Evolutionary conservation across 768 basidiomycete genomes (phyloP).

Genomic region (Russula olivacea): DNA sequence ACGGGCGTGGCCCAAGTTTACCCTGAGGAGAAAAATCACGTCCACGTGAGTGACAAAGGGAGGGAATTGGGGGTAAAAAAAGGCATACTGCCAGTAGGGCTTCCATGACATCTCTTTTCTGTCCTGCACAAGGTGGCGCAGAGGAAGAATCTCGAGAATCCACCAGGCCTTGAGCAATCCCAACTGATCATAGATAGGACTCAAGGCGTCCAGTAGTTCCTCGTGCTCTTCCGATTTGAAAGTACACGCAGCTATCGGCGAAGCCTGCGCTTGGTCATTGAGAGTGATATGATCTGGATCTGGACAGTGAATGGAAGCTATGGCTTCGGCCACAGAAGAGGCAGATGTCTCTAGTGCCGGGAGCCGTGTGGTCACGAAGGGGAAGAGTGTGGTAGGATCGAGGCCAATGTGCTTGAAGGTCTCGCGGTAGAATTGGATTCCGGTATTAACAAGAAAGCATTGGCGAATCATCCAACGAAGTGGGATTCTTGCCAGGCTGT

Average conservation of each 20-base stretch:
- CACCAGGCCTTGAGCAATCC: slow-evolving; percentile 49
- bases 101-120: not conserved
- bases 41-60: not conserved
- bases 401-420: slow-evolving; percentile 32
- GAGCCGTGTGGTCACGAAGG: slow-evolving; percentile 27
- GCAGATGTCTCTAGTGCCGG: slow-evolving; percentile 1
- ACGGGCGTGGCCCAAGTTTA: slow-evolving; percentile 4
- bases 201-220: slow-evolving; percentile 53
- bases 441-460: slow-evolving; percentile 43
- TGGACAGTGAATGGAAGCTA: not conserved
- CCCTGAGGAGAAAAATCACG: not conserved
- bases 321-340: not conserved
- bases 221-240: slow-evolving; percentile 52
- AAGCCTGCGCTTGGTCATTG: slow-evolving; percentile 9
- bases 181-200: slow-evolving; percentile 53
- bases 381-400: slow-evolving; percentile 29
- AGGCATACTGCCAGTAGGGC: not conserved
- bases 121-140: slow-evolving; percentile 6
- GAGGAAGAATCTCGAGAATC: slow-evolving; percentile 49
- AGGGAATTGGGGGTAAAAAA: no score
- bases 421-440: slow-evolving; percentile 36
- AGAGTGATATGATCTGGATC: slow-evolving; percentile 23
- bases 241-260: slow-evolving; percentile 22
- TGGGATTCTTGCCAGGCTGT: slow-evolving; percentile 62
- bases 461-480: slow-evolving; percentile 56